Evolutionary conservation across 2,329 filamentous ascomycete species (phyloP).

Genomic region (Sarocladiaceae sp.): DNA sequence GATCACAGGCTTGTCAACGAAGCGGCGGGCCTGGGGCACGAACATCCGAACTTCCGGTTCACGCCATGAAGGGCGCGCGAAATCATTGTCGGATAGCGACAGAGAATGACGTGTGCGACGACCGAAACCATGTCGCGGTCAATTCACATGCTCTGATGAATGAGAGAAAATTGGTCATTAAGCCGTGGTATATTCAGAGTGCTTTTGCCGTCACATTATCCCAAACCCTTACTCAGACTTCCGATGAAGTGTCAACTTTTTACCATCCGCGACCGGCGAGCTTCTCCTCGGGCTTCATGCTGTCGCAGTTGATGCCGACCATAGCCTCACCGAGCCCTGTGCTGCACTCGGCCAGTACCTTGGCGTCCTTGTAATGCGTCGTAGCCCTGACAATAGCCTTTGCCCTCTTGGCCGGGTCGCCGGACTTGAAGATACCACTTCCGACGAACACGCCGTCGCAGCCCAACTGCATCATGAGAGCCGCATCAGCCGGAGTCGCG

Average conservation of each 20-base stretch:
- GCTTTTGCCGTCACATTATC: too few relatives aligned
- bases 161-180: too few relatives aligned
- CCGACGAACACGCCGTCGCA: constrained; percentile 98
- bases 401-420: constrained; percentile 81
- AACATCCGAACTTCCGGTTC: background rate
- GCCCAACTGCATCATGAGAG: constrained; percentile 96
- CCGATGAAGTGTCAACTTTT: background rate
- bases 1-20: background rate
- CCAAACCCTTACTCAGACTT: background rate
- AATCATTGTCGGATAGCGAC: too few relatives aligned
- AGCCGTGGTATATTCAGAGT: too few relatives aligned
- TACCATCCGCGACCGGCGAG: constrained; percentile 83
- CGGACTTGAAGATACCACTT: constrained; percentile 94
- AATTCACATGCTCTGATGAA: background rate
- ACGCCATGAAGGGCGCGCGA: too few relatives aligned
- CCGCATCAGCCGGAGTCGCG: constrained; percentile 96
- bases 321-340: constrained; percentile 93
- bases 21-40: background rate
- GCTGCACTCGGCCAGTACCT: constrained; percentile 80
- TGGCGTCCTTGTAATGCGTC: constrained; percentile 81
- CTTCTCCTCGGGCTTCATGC: constrained; percentile 73
- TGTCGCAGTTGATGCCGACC: constrained; percentile 85
- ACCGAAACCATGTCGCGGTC: too few relatives aligned
- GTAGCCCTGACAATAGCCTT: constrained; percentile 92
- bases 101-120: too few relatives aligned